phyloP scores from a whole-genome alignment of 257 asterid genomes.

The Anisodus tanguticus region DNA sequence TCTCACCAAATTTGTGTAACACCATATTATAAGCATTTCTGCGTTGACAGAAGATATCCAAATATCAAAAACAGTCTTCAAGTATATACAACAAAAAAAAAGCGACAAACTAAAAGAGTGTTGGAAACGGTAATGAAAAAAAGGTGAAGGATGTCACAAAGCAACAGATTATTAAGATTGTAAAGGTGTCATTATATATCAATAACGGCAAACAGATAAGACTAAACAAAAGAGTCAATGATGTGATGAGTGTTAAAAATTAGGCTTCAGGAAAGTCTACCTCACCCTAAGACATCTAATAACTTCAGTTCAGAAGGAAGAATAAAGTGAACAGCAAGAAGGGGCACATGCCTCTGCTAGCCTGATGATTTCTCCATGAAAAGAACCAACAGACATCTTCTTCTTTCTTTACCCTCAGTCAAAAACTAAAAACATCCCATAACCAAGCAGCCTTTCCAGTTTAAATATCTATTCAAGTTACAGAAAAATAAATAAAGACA shows the following conservation, averaged over 20 bases:
- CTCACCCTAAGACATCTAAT: slow-evolving; percentile 23
- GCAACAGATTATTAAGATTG: not conserved
- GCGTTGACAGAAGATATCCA: slow-evolving; percentile 37
- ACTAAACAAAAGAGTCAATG: not conserved
- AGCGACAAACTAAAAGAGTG: not conserved
- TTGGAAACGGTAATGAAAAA: not conserved
- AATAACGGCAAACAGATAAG: not conserved
- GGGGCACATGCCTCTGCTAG: not conserved
- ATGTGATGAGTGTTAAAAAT: not conserved
- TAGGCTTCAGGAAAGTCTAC: not conserved
- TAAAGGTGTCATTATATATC: not conserved
- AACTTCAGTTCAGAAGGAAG: not conserved
- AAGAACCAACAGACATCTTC: not conserved
- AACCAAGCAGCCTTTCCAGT: not conserved
- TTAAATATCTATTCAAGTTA: not conserved
- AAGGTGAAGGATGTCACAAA: not conserved
- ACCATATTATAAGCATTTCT: slow-evolving; percentile 93
- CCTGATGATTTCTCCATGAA: slow-evolving; percentile 25
- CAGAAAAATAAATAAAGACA: not conserved
- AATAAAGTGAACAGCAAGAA: not conserved
- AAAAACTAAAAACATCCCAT: not conserved
- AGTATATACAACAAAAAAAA: not conserved
- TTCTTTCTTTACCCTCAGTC: slow-evolving; percentile 17
- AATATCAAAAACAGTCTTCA: slow-evolving; percentile 36
- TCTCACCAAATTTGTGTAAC: slow-evolving; percentile 82